Evolutionary conservation across 2,329 filamentous ascomycete species (phyloP).

Genomic region (Camptophora hylomeconis): DNA sequence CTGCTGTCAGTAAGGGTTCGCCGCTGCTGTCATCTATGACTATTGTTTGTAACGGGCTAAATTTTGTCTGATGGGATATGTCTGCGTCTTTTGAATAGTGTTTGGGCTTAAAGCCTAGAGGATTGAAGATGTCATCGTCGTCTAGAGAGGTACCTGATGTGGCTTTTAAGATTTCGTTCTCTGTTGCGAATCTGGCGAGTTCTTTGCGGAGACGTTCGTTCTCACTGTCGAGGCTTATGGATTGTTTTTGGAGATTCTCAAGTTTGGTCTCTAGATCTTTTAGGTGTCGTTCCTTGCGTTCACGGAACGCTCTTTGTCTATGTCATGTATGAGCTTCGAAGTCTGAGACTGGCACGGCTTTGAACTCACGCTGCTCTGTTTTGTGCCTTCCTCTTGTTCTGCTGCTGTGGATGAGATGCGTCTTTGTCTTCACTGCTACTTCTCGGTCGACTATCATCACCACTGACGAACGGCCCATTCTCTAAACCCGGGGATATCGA

Average conservation of each 20-base stretch:
- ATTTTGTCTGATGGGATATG: conserved; percentile 18
- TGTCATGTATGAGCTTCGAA: conserved; percentile 3
- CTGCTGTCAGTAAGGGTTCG: conserved; percentile 57
- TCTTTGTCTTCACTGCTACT: conserved; percentile 43
- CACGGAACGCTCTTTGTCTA: conserved; percentile 89
- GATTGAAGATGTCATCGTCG: conserved; percentile 43
- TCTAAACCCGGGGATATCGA: conserved; percentile 1
- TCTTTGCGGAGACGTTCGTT: conserved; percentile 79
- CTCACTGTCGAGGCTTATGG: conserved; percentile 60
- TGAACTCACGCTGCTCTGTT: conserved; percentile 56
- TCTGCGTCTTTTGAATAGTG: conserved; percentile 45
- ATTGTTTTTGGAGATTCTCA: conserved; percentile 59
- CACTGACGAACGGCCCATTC: not conserved
- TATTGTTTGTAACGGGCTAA: conserved; percentile 11
- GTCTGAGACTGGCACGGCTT: not conserved
- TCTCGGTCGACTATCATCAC: conserved; percentile 11
- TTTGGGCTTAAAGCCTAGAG: conserved; percentile 57
- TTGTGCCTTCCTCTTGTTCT: conserved; percentile 54
- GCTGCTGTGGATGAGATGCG: conserved; percentile 38
- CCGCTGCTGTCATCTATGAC: conserved; percentile 47
- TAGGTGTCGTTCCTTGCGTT: conserved; percentile 88
- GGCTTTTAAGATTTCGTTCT: conserved; percentile 84
- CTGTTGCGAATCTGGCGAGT: conserved; percentile 69
- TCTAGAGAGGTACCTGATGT: conserved; percentile 39
- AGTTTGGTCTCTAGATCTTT: conserved; percentile 86